A percentile compares a stretch with the other conserved stretches of the same genome.
Evolutionary conservation across 148 eudicot species (phyloP).

Genomic region (Vaccinium darrowii): DNA sequence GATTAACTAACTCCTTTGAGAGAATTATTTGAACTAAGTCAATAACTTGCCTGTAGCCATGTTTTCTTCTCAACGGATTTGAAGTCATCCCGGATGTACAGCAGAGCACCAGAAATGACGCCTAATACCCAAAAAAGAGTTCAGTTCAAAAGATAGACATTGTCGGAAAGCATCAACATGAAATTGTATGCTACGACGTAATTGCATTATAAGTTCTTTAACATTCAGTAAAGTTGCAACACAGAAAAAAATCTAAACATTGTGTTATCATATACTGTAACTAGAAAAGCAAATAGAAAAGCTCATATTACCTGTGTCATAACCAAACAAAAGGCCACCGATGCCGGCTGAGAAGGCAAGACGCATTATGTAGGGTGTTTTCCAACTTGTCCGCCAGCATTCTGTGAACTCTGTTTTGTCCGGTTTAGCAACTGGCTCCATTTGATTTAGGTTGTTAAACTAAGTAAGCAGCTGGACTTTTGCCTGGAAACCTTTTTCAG

Average conservation of each 20-base stretch:
- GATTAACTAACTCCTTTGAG: neutral
- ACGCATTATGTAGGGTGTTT: slow-evolving; percentile 60
- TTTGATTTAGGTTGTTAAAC: slow-evolving; percentile 1
- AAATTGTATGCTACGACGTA: neutral
- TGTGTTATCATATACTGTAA: neutral
- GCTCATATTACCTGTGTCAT: slow-evolving; percentile 57
- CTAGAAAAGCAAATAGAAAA: neutral
- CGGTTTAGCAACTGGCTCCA: slow-evolving; percentile 52
- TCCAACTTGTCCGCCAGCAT: slow-evolving; percentile 56
- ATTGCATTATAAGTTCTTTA: neutral
- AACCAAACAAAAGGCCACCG: slow-evolving; percentile 79
- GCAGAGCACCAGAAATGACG: slow-evolving; percentile 74
- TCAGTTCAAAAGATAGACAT: neutral
- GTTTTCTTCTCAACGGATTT: slow-evolving; percentile 48
- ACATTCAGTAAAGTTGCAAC: neutral
- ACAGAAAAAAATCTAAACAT: neutral
- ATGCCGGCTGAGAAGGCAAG: slow-evolving; percentile 78
- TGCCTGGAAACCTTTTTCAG: neutral
- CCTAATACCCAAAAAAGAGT: slow-evolving; percentile 29
- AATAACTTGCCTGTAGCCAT: slow-evolving; percentile 46
- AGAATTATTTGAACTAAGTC: neutral
- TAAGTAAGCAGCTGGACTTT: neutral
- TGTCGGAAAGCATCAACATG: neutral
- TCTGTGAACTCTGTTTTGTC: slow-evolving; percentile 64
- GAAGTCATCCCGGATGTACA: slow-evolving; percentile 69